phyloP scores from a whole-genome alignment of 495 filamentous ascomycete species.

The Barbatosphaeria neglecta region DNA sequence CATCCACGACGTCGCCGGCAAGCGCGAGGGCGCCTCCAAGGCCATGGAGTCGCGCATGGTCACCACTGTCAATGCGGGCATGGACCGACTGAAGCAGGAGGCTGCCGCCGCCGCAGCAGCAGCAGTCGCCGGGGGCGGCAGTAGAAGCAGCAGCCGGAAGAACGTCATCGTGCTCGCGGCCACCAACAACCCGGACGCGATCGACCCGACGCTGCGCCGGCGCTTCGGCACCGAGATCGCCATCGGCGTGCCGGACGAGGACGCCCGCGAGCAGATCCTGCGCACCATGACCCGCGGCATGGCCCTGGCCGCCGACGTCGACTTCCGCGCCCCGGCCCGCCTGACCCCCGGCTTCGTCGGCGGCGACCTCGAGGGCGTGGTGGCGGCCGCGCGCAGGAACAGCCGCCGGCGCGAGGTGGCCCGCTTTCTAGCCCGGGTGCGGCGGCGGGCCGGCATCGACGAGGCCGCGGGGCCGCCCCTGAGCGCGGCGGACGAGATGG shows the following conservation, averaged over 20 bases:
- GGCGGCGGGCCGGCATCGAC: too few relatives aligned
- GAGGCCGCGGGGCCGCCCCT: conserved; percentile 27
- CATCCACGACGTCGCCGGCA: conserved; percentile 91
- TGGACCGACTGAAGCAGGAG: conserved; percentile 73
- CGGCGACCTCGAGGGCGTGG: conserved; percentile 79
- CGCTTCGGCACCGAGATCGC: conserved; percentile 91
- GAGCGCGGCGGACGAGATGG: neutral
- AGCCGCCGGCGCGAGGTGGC: conserved; percentile 12
- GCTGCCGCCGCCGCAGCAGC: conserved; percentile 56
- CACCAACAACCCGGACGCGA: conserved; percentile 81
- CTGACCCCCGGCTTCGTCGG: conserved; percentile 90
- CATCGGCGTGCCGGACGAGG: conserved; percentile 85
- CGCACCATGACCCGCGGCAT: conserved; percentile 62
- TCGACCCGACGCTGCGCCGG: conserved; percentile 78
- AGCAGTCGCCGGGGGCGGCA: too few relatives aligned
- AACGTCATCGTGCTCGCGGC: conserved; percentile 89
- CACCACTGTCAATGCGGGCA: conserved; percentile 79
- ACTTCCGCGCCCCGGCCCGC: conserved; percentile 73
- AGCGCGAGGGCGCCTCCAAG: conserved; percentile 84
- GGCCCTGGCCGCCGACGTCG: conserved; percentile 56
- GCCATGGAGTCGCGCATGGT: conserved; percentile 98
- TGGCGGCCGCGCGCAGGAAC: conserved; percentile 26
- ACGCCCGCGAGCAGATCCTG: conserved; percentile 73
- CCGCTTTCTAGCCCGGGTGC: conserved; percentile 17
- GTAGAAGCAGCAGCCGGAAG: conserved; percentile 40